phyloP scores from a whole-genome alignment of 139 green algal genomes.

The Edaphochlamys debaryana region DNA sequence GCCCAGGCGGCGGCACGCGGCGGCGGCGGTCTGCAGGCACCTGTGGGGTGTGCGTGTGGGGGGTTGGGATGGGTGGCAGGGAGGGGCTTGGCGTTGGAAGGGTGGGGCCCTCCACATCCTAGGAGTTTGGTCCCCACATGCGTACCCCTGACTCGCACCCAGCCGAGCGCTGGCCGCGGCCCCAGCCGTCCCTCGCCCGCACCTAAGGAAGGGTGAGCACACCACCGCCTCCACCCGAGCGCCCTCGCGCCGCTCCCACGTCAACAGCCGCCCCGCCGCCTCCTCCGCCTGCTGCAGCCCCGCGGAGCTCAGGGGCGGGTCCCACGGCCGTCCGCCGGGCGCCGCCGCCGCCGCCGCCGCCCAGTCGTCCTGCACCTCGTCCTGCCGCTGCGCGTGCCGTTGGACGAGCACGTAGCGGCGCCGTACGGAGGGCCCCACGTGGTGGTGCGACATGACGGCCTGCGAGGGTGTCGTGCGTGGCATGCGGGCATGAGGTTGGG shows the following conservation, averaged over 20 bases:
- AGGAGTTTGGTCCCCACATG: no score
- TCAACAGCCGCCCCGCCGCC: not conserved
- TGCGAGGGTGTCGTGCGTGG: no score
- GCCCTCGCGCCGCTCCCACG: not conserved
- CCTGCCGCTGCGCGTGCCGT: conserved; percentile 18
- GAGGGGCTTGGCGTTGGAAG: no score
- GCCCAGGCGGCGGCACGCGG: not conserved
- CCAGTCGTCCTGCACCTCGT: conserved; percentile 24
- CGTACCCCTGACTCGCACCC: no score
- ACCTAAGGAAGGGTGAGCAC: conserved; percentile 26
- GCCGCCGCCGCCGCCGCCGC: not conserved
- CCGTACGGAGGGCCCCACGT: no score
- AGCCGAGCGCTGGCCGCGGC: no score
- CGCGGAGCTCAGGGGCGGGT: conserved; percentile 12
- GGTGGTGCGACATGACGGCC: no score
- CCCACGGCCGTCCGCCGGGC: conserved; percentile 5
- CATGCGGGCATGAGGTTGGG: no score
- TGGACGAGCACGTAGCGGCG: conserved; percentile 7
- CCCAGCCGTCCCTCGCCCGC: no score
- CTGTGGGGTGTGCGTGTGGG: not conserved
- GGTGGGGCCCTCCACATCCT: no score
- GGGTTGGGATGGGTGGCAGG: not conserved
- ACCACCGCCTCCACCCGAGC: not conserved
- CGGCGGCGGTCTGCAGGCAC: conserved; percentile 28
- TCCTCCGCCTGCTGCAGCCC: conserved; percentile 3